Percentiles rank a stretch among this genome's conserved stretches.
Conservation (phyloP, 768 basidiomycete genomes). For the Pleurotus sapidus region DNA sequence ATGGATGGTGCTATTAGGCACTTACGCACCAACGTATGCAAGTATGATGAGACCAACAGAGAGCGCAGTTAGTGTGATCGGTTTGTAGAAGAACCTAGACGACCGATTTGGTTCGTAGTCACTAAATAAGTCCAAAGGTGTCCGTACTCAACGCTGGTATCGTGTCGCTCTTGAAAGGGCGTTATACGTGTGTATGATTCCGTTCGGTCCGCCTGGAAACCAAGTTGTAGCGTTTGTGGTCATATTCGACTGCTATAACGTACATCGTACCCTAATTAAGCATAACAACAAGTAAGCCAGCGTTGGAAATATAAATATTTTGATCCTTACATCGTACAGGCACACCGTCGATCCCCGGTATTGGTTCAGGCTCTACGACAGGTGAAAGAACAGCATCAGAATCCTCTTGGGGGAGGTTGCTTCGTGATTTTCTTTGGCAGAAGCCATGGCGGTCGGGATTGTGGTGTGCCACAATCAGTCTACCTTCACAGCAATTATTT, state of each 20-base stretch:
- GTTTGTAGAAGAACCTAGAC: conserved; percentile 81
- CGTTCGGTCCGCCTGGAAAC: conserved; percentile 70
- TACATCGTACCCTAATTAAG: conserved; percentile 76
- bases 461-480: conserved; percentile 2
- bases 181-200: conserved; percentile 81
- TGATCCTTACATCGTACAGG: conserved; percentile 76
- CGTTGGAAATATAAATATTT: conserved; percentile 4
- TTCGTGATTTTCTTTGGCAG: conserved; percentile 30
- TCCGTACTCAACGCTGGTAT: conserved; percentile 75
- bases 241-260: conserved; percentile 27
- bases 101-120: background rate
- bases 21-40: conserved; percentile 51
- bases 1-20: background rate
- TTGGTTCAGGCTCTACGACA: conserved; percentile 57
- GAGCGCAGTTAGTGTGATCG: conserved; percentile 75
- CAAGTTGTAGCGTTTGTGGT: too few relatives aligned
- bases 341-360: conserved; percentile 67
- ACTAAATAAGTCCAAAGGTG: conserved; percentile 9
- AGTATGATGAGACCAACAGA: conserved; percentile 62
- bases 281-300: conserved; percentile 13
- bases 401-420: conserved; percentile 57
- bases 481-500: background rate
- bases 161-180: conserved; percentile 81
- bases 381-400: conserved; percentile 53
- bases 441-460: conserved; percentile 3